phyloP scores from a whole-genome alignment of 2,329 filamentous ascomycete species.

The Hymenoscyphus fraxineus region DNA sequence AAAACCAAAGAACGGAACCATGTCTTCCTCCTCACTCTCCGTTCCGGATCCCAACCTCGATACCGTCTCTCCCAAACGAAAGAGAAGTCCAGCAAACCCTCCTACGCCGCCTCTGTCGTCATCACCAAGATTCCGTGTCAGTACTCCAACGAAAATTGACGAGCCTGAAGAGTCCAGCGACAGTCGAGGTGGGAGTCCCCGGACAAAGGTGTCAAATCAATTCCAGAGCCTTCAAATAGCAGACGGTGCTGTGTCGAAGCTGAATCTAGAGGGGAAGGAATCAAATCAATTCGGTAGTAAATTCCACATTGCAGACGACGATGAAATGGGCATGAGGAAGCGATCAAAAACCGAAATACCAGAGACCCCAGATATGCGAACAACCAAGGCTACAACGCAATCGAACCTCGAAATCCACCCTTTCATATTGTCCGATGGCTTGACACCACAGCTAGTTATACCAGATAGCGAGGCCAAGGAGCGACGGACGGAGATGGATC shows the following conservation, averaged over 20 bases:
- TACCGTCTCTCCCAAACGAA: conserved; percentile 15
- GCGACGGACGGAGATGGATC: conserved; percentile 28
- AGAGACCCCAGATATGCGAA: conserved; percentile 25
- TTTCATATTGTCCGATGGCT: conserved; percentile 18
- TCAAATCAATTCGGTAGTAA: background rate
- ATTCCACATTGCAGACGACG: conserved; percentile 12
- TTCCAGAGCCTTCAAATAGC: conserved; percentile 32
- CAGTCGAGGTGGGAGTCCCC: conserved; percentile 22
- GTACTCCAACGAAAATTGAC: conserved; percentile 5
- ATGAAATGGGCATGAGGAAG: conserved; percentile 24
- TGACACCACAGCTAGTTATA: conserved; percentile 17
- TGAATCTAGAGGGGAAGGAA: conserved; percentile 22
- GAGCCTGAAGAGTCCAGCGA: conserved; percentile 10
- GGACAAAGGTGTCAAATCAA: conserved; percentile 32
- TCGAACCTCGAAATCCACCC: conserved; percentile 14
- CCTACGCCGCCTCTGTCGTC: conserved; percentile 23
- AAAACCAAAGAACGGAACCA: background rate
- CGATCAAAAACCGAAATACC: conserved; percentile 29
- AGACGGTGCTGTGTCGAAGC: conserved; percentile 21
- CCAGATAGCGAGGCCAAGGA: conserved; percentile 14
- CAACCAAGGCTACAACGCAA: background rate
- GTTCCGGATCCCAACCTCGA: background rate
- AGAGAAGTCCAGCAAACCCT: conserved; percentile 14
- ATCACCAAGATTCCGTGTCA: conserved; percentile 16
- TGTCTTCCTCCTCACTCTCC: background rate